Evolutionary conservation across 371 early-diverging fungal species (phyloP).

Genomic region (Mortierella sp.): DNA sequence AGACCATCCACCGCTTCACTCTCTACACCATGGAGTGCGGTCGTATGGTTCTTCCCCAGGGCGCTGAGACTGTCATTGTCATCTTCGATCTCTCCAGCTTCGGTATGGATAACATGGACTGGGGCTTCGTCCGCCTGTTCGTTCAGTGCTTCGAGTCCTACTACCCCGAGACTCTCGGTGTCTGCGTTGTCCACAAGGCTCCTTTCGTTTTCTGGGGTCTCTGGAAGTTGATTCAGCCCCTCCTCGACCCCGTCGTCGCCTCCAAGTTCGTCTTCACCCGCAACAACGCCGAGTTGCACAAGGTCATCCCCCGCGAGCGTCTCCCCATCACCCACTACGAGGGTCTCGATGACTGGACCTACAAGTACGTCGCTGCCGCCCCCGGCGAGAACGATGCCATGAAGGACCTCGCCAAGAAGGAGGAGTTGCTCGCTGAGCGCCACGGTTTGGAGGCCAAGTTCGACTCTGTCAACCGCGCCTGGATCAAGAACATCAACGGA

Average conservation of each 20-base stretch:
- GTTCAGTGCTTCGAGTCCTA: conserved; percentile 86
- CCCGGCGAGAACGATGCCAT: conserved; percentile 34
- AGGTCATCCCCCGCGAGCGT: conserved; percentile 55
- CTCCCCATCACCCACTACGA: conserved; percentile 56
- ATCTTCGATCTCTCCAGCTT: conserved; percentile 90
- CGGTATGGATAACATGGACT: conserved; percentile 88
- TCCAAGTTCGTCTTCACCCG: conserved; percentile 87
- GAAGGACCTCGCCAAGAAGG: conserved; percentile 50
- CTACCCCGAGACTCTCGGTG: conserved; percentile 94
- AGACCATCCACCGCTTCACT: conserved; percentile 73
- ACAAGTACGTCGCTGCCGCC: conserved; percentile 44
- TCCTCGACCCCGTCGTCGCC: conserved; percentile 93
- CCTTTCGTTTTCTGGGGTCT: conserved; percentile 93
- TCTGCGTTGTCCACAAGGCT: conserved; percentile 83
- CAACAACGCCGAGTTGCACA: conserved; percentile 69
- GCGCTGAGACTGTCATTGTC: conserved; percentile 79
- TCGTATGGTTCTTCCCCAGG: conserved; percentile 75
- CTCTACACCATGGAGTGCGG: conserved; percentile 87
- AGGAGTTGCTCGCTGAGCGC: conserved; percentile 41
- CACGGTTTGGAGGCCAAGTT: conserved; percentile 36
- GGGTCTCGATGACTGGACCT: conserved; percentile 54
- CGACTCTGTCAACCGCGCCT: conserved; percentile 36
- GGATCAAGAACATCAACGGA: conserved; percentile 52
- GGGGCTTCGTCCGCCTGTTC: conserved; percentile 84
- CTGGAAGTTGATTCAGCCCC: conserved; percentile 82